These are phyloP conservation scores for Rhodotorula mucilaginosa DNA, from an alignment of 1,284 basidiomycete species.

Conservation along the genomic window DNA sequence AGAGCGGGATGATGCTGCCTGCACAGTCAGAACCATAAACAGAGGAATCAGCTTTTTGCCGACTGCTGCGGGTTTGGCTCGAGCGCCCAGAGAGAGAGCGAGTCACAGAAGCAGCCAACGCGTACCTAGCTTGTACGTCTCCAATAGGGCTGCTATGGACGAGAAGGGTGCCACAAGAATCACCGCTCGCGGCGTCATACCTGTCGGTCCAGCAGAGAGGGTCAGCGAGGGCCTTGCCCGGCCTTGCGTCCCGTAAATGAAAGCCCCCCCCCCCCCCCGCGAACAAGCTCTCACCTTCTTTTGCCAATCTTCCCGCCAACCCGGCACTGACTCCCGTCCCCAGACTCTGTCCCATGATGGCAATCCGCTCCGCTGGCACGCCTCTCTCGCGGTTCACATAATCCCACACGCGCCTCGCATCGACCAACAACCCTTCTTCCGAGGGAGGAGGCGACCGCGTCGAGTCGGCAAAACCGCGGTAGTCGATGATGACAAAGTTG, in stretches of 20 bases:
- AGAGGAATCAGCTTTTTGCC: background rate
- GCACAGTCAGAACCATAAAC: background rate
- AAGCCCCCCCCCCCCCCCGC: background rate
- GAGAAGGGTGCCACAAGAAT: constrained; percentile 76
- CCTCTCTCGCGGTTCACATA: constrained; percentile 58
- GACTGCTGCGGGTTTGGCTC: background rate
- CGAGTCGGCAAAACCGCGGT: constrained; percentile 79
- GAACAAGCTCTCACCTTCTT: constrained; percentile 51
- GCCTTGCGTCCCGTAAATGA: background rate
- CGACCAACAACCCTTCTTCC: constrained; percentile 68
- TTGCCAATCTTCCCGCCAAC: constrained; percentile 60
- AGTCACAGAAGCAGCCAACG: background rate
- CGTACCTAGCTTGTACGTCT: constrained; percentile 59
- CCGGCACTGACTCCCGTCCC: constrained; percentile 74
- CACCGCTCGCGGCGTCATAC: constrained; percentile 57
- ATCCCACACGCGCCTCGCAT: constrained; percentile 77
- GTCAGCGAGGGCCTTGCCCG: too few species aligned
- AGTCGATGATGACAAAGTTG: constrained; percentile 40
- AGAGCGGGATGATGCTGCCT: constrained; percentile 59
- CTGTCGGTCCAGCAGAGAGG: constrained; percentile 15
- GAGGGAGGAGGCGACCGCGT: constrained; percentile 62
- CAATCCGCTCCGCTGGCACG: constrained; percentile 60
- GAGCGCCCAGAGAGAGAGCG: background rate
- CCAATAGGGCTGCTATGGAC: constrained; percentile 62
- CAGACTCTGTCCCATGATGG: constrained; percentile 75